Percentiles rank a stretch among this genome's conserved stretches.
Conservation (phyloP, 192 early-diverging fungal species). For the Chytriomyces sp. region DNA sequence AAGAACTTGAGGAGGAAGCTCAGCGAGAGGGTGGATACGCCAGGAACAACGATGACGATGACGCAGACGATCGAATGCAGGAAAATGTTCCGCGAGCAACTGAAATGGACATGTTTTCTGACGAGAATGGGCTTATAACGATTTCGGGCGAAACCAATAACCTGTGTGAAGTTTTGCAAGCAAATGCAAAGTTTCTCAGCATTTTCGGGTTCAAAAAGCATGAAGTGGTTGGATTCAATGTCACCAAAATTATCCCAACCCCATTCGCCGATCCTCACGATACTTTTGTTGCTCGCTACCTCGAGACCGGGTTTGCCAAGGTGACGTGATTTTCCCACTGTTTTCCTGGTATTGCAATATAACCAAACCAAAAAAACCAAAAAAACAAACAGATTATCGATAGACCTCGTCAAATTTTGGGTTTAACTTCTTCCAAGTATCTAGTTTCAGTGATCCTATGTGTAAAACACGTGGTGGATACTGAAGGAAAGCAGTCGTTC, state of each 20-base stretch:
- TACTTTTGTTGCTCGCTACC: slow-evolving; percentile 36
- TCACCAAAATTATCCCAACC: slow-evolving; percentile 46
- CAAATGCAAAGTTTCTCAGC: slow-evolving; percentile 30
- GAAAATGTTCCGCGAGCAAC: not conserved
- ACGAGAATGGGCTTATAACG: slow-evolving; percentile 25
- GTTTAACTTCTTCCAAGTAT: slow-evolving; percentile 32
- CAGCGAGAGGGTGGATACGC: not conserved
- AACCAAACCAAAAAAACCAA: not conserved
- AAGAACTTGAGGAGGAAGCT: slow-evolving; percentile 45
- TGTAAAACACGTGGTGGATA: slow-evolving; percentile 45
- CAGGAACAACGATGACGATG: slow-evolving; percentile 1
- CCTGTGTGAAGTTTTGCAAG: slow-evolving; percentile 23
- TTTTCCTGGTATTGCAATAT: not conserved
- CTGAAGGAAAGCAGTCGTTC: slow-evolving; percentile 38
- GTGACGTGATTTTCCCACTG: slow-evolving; percentile 7
- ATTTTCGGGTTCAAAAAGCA: slow-evolving; percentile 35
- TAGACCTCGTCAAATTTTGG: slow-evolving; percentile 44
- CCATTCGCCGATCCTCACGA: slow-evolving; percentile 49
- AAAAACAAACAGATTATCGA: slow-evolving; percentile 44
- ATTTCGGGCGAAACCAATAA: slow-evolving; percentile 22
- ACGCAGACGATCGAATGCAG: not conserved
- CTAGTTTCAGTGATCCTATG: slow-evolving; percentile 34
- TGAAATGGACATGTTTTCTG: slow-evolving; percentile 25
- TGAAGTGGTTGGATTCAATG: slow-evolving; percentile 43
- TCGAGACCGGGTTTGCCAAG: slow-evolving; percentile 53